phyloP scores from a whole-genome alignment of 73 alveolate genomes.

The Stentor coeruleus region DNA sequence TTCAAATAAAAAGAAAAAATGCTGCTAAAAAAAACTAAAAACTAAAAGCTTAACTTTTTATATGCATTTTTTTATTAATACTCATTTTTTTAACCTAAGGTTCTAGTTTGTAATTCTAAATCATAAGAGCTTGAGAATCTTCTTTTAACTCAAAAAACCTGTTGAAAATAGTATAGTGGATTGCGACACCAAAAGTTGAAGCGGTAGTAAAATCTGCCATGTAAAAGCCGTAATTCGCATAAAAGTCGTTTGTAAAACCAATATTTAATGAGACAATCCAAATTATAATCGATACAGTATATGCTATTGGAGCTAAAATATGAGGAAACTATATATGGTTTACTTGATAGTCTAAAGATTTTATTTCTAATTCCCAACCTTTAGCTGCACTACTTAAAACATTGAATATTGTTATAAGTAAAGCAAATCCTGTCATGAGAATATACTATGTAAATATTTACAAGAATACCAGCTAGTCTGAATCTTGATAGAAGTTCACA shows the following conservation, averaged over 20 bases:
- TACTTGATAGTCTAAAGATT: not conserved
- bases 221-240: not conserved
- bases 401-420: not conserved
- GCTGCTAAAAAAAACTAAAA: too few species aligned
- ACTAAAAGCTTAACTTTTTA: too few species aligned
- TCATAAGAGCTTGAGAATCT: too few species aligned
- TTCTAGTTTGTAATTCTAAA: not conserved
- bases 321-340: not conserved
- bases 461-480: constrained; percentile 1
- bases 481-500: not conserved
- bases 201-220: not conserved
- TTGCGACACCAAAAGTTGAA: not conserved
- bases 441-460: not conserved
- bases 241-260: not conserved
- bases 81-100: not conserved
- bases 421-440: not conserved
- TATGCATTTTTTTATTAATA: not conserved
- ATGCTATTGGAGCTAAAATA: not conserved
- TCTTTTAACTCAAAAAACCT: not conserved
- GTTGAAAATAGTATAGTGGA: not conserved
- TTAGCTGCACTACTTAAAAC: not conserved
- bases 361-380: not conserved
- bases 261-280: not conserved
- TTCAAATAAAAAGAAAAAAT: too few species aligned
- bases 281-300: not conserved